A percentile compares a stretch with the other conserved stretches of the same genome.
phyloP scores from a whole-genome alignment of 331 rosid species.

The Acacia pycnantha region DNA sequence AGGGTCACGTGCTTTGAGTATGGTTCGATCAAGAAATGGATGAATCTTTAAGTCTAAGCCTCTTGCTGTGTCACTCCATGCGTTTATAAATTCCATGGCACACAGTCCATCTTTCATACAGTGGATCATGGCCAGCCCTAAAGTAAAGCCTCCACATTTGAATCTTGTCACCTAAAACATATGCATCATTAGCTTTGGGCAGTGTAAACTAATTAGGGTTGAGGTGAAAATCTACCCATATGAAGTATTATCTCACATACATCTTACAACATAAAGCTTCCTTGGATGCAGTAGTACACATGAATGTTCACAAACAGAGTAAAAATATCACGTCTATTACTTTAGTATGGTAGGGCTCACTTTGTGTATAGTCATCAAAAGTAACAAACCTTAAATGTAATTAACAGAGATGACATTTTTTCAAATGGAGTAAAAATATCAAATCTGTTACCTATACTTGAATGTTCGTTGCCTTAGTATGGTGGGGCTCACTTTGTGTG shows the following conservation, averaged over 20 bases:
- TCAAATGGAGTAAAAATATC: no score
- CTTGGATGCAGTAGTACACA: no score
- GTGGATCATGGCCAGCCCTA: constrained; percentile 72
- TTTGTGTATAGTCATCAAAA: background rate
- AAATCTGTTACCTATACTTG: no score
- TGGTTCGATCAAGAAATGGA: constrained; percentile 64
- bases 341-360: no score
- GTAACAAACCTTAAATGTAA: no score
- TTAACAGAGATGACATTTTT: no score
- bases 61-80: constrained; percentile 78
- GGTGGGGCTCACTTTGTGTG: no score
- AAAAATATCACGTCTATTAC: no score
- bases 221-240: no score
- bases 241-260: no score
- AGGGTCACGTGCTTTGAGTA: constrained; percentile 66
- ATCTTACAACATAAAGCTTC: no score
- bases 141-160: constrained; percentile 78
- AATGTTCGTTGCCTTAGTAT: no score
- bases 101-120: constrained; percentile 78
- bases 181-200: background rate
- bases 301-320: background rate
- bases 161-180: constrained; percentile 69
- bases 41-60: constrained; percentile 51
- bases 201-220: background rate
- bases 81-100: constrained; percentile 80